phyloP scores from a whole-genome alignment of 768 basidiomycete species.

The Mycena venus region DNA sequence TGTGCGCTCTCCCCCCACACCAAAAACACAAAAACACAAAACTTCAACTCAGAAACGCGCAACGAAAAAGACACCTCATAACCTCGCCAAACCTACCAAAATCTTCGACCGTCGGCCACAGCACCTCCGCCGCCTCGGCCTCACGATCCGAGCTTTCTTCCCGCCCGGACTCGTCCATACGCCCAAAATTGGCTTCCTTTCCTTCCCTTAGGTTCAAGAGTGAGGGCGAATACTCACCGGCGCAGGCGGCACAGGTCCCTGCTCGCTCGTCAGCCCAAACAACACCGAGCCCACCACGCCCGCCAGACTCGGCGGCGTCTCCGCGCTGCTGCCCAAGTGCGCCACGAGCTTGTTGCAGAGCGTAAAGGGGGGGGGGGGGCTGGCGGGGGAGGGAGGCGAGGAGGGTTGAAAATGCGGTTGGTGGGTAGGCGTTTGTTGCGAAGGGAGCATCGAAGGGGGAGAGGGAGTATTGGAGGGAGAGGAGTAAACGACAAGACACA shows the following conservation, averaged over 20 bases:
- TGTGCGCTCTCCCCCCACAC: background rate
- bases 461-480: no score
- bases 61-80: conserved; percentile 50
- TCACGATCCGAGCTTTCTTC: background rate
- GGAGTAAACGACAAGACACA: no score
- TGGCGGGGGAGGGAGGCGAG: conserved; percentile 42
- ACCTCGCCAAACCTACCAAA: conserved; percentile 53
- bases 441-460: no score
- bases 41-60: no score
- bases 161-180: background rate
- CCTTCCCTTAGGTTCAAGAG: background rate
- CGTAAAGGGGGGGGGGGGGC: conserved; percentile 78
- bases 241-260: no score
- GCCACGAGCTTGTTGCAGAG: conserved; percentile 87
- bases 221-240: background rate
- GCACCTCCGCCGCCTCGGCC: no score
- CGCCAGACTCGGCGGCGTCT: conserved; percentile 75
- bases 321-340: conserved; percentile 86
- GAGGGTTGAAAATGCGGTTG: conserved; percentile 12
- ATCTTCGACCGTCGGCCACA: conserved; percentile 29
- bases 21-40: background rate
- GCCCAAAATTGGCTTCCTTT: background rate
- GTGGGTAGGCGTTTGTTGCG: no score
- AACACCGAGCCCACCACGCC: background rate
- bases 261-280: background rate